These are phyloP conservation scores for Candida taoyuanica DNA, from an alignment of 805 yeast genomes.

Conservation along the genomic window DNA sequence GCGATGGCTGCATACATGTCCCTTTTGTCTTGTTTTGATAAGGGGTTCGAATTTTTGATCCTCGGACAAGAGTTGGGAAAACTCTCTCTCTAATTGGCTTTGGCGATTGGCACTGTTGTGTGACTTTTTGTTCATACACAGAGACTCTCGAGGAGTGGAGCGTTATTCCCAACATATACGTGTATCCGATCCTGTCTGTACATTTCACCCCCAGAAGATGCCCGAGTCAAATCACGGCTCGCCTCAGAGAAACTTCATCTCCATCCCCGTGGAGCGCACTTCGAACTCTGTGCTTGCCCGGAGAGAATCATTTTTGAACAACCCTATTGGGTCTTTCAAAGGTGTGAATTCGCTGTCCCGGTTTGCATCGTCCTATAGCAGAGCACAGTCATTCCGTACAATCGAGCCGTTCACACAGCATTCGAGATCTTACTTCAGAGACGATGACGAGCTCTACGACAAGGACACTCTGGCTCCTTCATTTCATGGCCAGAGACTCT, in stretches of 20 bases:
- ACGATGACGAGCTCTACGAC: constrained; percentile 62
- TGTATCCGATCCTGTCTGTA: no score
- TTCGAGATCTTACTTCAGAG: constrained; percentile 59
- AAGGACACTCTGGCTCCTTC: constrained; percentile 67
- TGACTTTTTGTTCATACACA: no score
- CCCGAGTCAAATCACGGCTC: constrained; percentile 5
- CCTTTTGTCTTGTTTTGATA: no score
- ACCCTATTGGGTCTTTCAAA: constrained; percentile 53
- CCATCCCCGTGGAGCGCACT: constrained; percentile 18
- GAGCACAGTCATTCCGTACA: constrained; percentile 73
- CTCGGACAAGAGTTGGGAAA: no score
- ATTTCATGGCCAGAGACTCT: constrained; percentile 56
- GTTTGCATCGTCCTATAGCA: constrained; percentile 71
- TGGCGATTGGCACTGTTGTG: no score
- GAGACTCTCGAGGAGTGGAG: no score
- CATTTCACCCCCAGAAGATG: not conserved
- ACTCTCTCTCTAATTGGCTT: no score
- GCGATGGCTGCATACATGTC: no score
- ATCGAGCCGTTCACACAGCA: constrained; percentile 38
- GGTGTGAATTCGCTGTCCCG: constrained; percentile 68
- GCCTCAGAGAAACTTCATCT: constrained; percentile 11
- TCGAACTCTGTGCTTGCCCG: constrained; percentile 25
- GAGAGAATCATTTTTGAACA: constrained; percentile 36
- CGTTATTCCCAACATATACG: no score
- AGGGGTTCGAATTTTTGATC: no score